These are phyloP conservation scores for Meyerozyma carpophila DNA, from an alignment of 1,139 yeast species.

Conservation along the genomic window DNA sequence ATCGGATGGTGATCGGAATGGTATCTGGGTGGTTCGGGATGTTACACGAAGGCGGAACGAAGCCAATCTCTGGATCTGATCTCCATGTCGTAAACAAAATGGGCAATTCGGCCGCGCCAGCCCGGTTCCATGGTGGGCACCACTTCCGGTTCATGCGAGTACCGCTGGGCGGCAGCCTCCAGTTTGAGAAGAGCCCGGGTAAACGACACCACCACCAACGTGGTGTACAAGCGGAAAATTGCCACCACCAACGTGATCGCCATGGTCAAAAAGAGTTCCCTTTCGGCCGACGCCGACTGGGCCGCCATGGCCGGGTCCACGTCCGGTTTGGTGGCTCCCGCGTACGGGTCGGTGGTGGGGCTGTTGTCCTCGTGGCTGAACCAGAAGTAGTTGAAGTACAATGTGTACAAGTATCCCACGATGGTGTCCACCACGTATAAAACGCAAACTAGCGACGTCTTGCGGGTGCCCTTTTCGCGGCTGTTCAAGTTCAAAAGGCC, in stretches of 20 bases:
- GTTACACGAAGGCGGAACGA: constrained; percentile 15
- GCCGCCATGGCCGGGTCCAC: constrained; percentile 7
- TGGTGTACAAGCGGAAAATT: constrained; percentile 59
- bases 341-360: constrained; percentile 10
- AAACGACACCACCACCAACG: constrained; percentile 58
- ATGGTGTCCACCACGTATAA: constrained; percentile 64
- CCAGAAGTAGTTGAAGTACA: constrained; percentile 76
- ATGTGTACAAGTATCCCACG: constrained; percentile 61
- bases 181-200: constrained; percentile 42
- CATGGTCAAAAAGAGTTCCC: constrained; percentile 68
- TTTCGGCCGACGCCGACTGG: constrained; percentile 63
- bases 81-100: constrained; percentile 25
- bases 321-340: constrained; percentile 8
- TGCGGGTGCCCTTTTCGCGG: constrained; percentile 28
- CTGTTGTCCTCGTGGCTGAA: constrained; percentile 42
- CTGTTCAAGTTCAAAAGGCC: constrained; percentile 46
- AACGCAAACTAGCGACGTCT: constrained; percentile 57
- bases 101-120: constrained; percentile 15
- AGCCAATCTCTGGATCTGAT: constrained; percentile 22
- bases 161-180: constrained; percentile 17
- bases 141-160: constrained; percentile 9
- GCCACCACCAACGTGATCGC: constrained; percentile 50
- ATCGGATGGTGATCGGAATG: constrained; percentile 10
- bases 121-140: constrained; percentile 4
- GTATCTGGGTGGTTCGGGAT: no score